Evolutionary conservation across 495 filamentous ascomycete species (phyloP).

Genomic region (Schizothecium vesticola): DNA sequence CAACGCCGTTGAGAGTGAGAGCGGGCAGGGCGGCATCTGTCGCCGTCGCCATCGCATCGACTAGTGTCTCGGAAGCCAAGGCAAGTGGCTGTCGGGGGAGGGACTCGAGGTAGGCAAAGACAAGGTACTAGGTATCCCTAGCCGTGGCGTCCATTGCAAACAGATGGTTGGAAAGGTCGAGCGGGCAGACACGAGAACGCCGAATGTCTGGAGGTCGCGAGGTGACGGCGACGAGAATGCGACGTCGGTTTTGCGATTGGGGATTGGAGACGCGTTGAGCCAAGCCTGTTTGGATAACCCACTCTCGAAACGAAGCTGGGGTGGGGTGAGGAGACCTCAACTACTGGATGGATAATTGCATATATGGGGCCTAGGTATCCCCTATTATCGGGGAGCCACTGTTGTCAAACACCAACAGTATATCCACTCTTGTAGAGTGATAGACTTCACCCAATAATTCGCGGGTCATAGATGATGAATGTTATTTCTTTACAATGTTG

Average conservation of each 20-base stretch:
- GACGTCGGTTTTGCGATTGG: background rate
- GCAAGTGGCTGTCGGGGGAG: background rate
- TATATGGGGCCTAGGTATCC: background rate
- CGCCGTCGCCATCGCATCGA: background rate
- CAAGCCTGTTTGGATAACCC: background rate
- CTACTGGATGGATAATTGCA: background rate
- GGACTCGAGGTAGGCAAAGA: background rate
- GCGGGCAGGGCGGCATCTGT: slow-evolving; percentile 17
- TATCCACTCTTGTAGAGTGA: too few species aligned
- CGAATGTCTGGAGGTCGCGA: background rate
- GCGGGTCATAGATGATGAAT: too few species aligned
- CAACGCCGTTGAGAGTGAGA: slow-evolving; percentile 30
- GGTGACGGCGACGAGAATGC: background rate
- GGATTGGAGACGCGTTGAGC: background rate
- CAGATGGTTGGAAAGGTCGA: background rate
- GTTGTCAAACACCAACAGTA: too few species aligned
- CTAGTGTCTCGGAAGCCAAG: background rate
- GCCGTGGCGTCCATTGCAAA: background rate
- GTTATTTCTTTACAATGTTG: background rate
- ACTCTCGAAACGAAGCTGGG: background rate
- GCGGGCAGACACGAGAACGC: background rate
- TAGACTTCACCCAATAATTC: too few species aligned
- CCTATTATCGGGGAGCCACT: too few species aligned
- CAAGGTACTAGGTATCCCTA: background rate
- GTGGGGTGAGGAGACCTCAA: background rate